Evolutionary conservation across 2,329 filamentous ascomycete genomes (phyloP).

Genomic region (Coniosporium tulheliwenetii): DNA sequence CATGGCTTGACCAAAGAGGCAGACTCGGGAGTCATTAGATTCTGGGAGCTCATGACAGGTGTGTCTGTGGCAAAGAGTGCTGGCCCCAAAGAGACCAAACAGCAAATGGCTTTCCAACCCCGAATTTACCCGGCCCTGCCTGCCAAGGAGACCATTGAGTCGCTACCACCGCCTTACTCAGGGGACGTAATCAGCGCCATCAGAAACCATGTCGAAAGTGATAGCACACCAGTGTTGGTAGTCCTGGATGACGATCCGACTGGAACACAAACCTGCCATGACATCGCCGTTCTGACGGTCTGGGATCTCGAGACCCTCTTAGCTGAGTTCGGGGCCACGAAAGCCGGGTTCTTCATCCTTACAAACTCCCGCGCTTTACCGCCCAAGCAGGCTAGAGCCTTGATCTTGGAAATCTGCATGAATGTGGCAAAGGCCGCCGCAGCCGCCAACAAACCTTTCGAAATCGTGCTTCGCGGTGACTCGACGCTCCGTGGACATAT

Average conservation of each 20-base stretch:
- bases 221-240: constrained; percentile 14
- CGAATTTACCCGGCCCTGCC: neutral
- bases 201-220: neutral
- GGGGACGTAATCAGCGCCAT: neutral
- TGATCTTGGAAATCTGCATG: constrained; percentile 35
- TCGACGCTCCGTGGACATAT: constrained; percentile 43
- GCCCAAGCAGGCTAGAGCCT: constrained; percentile 26
- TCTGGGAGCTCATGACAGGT: neutral
- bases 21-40: neutral
- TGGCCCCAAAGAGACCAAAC: neutral
- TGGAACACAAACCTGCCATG: constrained; percentile 46
- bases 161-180: neutral
- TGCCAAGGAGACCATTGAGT: neutral
- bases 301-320: constrained; percentile 33
- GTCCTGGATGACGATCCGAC: constrained; percentile 41
- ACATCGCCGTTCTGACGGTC: constrained; percentile 37
- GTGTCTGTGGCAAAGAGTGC: neutral
- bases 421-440: constrained; percentile 31
- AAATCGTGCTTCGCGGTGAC: constrained; percentile 41
- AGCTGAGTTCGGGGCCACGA: constrained; percentile 26
- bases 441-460: constrained; percentile 24
- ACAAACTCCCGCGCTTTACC: constrained; percentile 43
- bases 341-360: constrained; percentile 42
- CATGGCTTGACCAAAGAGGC: neutral
- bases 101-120: neutral